Percentiles rank a stretch among this genome's conserved stretches.
These are phyloP conservation scores for Cladorrhinum sp. DNA, from an alignment of 2,329 filamentous ascomycete species.

Conservation along the genomic window DNA sequence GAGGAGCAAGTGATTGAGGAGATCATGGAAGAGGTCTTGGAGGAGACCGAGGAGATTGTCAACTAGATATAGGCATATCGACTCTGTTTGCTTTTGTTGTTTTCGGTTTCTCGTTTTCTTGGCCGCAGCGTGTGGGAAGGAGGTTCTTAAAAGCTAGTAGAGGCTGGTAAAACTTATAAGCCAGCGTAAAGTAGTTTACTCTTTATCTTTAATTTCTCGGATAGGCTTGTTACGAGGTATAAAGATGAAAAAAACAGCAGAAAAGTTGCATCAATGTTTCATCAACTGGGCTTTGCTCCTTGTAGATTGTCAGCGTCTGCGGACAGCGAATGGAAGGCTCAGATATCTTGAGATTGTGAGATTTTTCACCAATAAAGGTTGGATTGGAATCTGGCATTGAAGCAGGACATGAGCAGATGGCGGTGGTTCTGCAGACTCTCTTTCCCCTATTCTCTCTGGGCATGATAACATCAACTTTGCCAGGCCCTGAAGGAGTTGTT, in stretches of 20 bases:
- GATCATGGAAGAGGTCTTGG: conserved; percentile 76
- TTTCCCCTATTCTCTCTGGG: too few relatives aligned
- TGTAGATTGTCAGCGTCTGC: neutral
- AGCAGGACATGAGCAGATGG: too few relatives aligned
- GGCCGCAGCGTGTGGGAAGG: neutral
- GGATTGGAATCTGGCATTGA: too few relatives aligned
- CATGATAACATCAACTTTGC: too few relatives aligned
- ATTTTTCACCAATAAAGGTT: too few relatives aligned
- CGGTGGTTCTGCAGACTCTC: too few relatives aligned
- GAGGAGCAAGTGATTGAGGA: conserved; percentile 83
- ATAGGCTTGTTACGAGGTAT: neutral
- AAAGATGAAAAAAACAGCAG: neutral
- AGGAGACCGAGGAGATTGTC: conserved; percentile 80
- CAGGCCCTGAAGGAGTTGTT: too few relatives aligned
- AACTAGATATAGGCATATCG: conserved; percentile 23
- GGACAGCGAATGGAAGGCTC: neutral
- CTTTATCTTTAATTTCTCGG: neutral
- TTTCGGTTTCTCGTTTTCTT: neutral
- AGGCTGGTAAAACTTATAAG: neutral
- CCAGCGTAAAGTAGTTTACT: neutral
- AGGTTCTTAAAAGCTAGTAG: neutral
- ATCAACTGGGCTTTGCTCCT: neutral
- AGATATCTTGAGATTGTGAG: too few relatives aligned
- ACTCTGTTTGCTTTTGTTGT: neutral
- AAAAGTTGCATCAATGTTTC: neutral